Conservation (phyloP, 2,329 filamentous ascomycete genomes). For the Talaromyces sp. region DNA sequence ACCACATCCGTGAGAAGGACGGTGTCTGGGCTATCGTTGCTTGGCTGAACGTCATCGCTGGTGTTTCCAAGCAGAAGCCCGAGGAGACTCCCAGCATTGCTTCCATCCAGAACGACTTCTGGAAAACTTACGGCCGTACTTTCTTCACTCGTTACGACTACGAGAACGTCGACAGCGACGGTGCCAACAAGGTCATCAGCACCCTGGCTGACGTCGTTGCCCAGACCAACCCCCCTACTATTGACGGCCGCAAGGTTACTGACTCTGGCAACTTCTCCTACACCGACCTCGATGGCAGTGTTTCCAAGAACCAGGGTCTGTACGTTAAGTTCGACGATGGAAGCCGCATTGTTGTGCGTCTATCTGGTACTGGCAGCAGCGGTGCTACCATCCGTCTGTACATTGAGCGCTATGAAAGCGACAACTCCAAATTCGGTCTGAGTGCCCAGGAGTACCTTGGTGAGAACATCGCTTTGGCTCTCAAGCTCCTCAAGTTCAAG, state of each 20-base stretch:
- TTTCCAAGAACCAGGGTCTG: constrained; percentile 93
- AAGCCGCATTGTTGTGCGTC: constrained; percentile 89
- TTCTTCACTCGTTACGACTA: constrained; percentile 99
- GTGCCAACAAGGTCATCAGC: constrained; percentile 85
- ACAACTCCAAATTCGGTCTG: constrained; percentile 73
- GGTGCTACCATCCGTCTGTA: constrained; percentile 97
- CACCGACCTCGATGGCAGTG: constrained; percentile 96
- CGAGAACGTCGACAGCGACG: constrained; percentile 89
- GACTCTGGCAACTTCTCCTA: constrained; percentile 97
- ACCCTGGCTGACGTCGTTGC: constrained; percentile 78
- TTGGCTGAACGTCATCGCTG: constrained; percentile 98
- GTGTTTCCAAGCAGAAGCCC: constrained; percentile 79
- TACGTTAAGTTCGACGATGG: constrained; percentile 94
- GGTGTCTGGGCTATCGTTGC: constrained; percentile 96
- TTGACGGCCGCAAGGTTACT: constrained; percentile 79
- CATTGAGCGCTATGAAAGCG: constrained; percentile 90
- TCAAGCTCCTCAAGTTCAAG: constrained; percentile 86
- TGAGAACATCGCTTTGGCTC: constrained; percentile 83
- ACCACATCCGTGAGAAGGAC: constrained; percentile 99
- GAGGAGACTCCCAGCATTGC: constrained; percentile 86
- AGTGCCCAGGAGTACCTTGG: constrained; percentile 94
- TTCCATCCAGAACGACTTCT: constrained; percentile 96
- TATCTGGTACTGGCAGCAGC: constrained; percentile 92
- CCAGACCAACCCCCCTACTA: constrained; percentile 73
- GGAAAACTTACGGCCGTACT: constrained; percentile 91